Conservation (phyloP, 495 filamentous ascomycete species). For the Tuber melanosporum region DNA sequence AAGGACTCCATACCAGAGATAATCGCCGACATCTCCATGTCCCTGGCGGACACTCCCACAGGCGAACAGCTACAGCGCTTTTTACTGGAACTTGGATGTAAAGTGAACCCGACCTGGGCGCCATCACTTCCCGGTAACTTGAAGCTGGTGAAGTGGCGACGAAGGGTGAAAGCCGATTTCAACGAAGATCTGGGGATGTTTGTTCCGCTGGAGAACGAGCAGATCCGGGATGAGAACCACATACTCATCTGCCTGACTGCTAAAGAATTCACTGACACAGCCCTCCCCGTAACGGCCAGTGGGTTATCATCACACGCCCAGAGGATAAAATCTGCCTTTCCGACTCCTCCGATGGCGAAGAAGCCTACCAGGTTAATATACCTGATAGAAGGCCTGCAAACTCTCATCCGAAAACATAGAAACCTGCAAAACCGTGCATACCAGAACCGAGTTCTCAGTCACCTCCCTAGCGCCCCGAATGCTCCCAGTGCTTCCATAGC, state of each 20-base stretch:
- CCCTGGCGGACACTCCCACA: conserved; percentile 49
- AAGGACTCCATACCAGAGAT: conserved; percentile 72
- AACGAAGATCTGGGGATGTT: conserved; percentile 58
- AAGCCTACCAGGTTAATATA: conserved; percentile 57
- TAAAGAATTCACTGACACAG: conserved; percentile 61
- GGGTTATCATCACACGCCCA: conserved; percentile 58
- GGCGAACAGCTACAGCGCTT: conserved; percentile 51
- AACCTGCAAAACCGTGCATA: conserved; percentile 32
- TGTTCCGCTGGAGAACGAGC: conserved; percentile 55
- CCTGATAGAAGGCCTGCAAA: conserved; percentile 64
- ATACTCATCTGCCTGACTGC: conserved; percentile 61
- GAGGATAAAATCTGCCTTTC: conserved; percentile 51
- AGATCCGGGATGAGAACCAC: conserved; percentile 59
- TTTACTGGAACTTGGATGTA: conserved; percentile 53
- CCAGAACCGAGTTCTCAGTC: conserved; percentile 46
- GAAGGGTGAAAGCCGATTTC: conserved; percentile 59
- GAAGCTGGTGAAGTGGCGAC: conserved; percentile 66
- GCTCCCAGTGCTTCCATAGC: conserved; percentile 40
- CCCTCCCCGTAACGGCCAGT: conserved; percentile 45
- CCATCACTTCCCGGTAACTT: conserved; percentile 47
- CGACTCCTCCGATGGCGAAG: neutral
- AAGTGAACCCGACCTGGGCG: conserved; percentile 47
- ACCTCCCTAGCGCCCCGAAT: conserved; percentile 17
- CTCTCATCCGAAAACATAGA: conserved; percentile 60
- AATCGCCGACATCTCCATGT: conserved; percentile 67